Base-by-base conservation (phyloP, 805 yeast genomes). In the Spencermartinsiella europaea region DNA sequence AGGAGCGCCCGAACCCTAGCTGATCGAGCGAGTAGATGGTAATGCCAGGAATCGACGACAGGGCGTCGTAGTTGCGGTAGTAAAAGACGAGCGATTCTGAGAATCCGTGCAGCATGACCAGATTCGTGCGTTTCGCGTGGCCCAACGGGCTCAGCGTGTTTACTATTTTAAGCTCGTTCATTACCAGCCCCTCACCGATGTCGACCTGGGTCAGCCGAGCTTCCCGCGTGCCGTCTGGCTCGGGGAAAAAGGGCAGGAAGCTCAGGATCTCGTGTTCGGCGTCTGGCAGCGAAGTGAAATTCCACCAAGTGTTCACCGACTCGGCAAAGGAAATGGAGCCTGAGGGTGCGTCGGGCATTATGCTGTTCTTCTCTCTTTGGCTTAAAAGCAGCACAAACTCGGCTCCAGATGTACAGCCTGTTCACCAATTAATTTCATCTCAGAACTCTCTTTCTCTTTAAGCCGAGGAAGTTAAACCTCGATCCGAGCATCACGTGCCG, bases 11-110 rank as follows among this genome's bases (percentile, higher is more conserved):
- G 65, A 85, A 91, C 0, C 99, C 99, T 2, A 88, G 74, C 46
- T 90, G 67, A 60, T 91, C 99, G 2, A 91, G 75, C 0, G 96
- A 85, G 67, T 88, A 96, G 38, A 90, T 71, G 46, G 82, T 75
- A 85, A 93, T 85, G 35, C 65, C 68, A 1, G 66, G 63, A 5
- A 58, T 45, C 2, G 58, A 37, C 4, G 64, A 61, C 41, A 83
- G 63, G 0, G 64, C 70, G 39, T 75, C 76, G 53, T 86, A 77
- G 59, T 86, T 91, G 51, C 83, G 77, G 58, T 82, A 76, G 56
- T 80, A 91, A 45, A 88, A 80, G 21, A 95, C 91, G 12, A 89
- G 75, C 1, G 95, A 86, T 0, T 98, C 95, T 1, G 95, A 96
- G 60, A 88, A 89, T 0, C 99, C 99, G 64, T 91, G 99, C 3